A percentile compares a stretch with the other conserved stretches of the same genome.
Conservation (phyloP, 352 stramenopile species). For the Phytopythium helicoides region DNA sequence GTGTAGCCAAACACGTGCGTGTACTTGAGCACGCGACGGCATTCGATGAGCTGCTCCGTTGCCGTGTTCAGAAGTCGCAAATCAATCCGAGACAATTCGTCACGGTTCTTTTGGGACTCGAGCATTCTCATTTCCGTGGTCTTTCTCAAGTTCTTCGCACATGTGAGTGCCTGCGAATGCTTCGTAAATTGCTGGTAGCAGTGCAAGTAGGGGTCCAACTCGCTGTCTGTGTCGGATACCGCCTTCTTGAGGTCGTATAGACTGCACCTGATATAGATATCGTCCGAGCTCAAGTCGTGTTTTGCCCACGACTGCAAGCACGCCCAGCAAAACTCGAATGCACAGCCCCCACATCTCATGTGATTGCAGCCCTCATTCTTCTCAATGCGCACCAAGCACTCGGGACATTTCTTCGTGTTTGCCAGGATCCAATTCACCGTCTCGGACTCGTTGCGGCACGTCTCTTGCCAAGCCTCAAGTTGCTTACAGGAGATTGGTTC, state of each 20-base stretch:
- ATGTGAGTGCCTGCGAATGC: conserved; percentile 95
- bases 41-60: conserved; percentile 97
- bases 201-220: conserved; percentile 98
- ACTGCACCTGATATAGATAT: conserved; percentile 99
- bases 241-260: conserved; percentile 87
- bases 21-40: conserved; percentile 98
- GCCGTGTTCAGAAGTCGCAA: conserved; percentile 98
- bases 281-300: conserved; percentile 94
- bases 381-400: conserved; percentile 98
- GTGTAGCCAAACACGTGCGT: conserved; percentile 97
- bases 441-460: conserved; percentile 97
- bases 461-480: conserved; percentile 94
- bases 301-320: conserved; percentile 96
- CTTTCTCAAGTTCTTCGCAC: conserved; percentile 95
- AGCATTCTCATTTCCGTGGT: conserved; percentile 96
- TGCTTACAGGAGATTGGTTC: conserved; percentile 92
- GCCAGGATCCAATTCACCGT: conserved; percentile 99
- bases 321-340: conserved; percentile 98
- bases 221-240: conserved; percentile 77
- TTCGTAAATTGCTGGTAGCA: conserved; percentile 99
- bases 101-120: conserved; percentile 91
- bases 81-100: conserved; percentile 94
- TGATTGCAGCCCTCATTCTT: conserved; percentile 99
- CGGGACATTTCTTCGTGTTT: conserved; percentile 99
- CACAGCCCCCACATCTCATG: conserved; percentile 95